Percentiles rank a stretch among this genome's conserved stretches.
Evolutionary conservation across 129 eudicot species (phyloP).

Genomic region (Tagetes patula): DNA sequence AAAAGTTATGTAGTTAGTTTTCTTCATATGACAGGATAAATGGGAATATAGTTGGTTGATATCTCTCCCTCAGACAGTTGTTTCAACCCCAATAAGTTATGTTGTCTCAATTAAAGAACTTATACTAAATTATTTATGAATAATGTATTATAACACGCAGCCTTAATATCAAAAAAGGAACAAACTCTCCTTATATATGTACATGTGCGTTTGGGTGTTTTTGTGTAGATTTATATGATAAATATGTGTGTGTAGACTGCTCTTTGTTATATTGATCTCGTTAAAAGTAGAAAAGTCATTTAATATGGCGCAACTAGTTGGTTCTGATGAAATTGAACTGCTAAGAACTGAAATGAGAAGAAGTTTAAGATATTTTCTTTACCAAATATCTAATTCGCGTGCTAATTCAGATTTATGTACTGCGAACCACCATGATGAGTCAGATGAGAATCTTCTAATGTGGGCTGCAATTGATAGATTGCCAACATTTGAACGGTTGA

Average conservation of each 20-base stretch:
- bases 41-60: background rate
- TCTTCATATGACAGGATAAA: background rate
- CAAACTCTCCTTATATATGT: background rate
- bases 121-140: background rate
- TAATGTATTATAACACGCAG: conserved; percentile 7
- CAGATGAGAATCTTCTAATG: conserved; percentile 29
- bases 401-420: conserved; percentile 20
- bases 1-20: background rate
- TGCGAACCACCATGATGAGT: conserved; percentile 22
- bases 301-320: conserved; percentile 45
- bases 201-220: conserved; percentile 2
- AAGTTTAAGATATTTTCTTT: conserved; percentile 38
- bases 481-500: conserved; percentile 43
- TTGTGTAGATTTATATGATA: background rate
- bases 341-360: conserved; percentile 41
- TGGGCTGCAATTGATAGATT: conserved; percentile 50
- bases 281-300: conserved; percentile 14
- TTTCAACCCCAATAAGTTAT: conserved; percentile 8
- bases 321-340: conserved; percentile 40
- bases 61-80: background rate
- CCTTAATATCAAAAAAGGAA: conserved; percentile 5
- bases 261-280: background rate
- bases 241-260: background rate
- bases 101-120: conserved; percentile 4
- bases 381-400: conserved; percentile 20